A percentile compares a stretch with the other conserved stretches of the same genome.
Evolutionary conservation across 148 eudicot genomes (phyloP).

Genomic region (Vaccinium darrowii): DNA sequence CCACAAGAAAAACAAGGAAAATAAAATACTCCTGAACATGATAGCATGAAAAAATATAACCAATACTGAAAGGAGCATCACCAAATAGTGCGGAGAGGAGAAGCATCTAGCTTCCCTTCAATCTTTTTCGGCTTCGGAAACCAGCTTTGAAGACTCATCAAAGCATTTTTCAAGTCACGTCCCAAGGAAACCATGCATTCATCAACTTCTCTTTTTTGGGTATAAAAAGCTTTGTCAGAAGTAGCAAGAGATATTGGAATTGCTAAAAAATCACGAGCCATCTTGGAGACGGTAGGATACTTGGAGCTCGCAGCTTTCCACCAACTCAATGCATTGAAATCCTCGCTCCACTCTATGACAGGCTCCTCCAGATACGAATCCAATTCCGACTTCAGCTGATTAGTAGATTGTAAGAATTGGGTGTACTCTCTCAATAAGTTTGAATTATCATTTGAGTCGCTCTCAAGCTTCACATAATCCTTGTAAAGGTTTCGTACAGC

Average conservation of each 20-base stretch:
- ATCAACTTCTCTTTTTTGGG: neutral
- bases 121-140: neutral
- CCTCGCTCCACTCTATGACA: slow-evolving; percentile 2
- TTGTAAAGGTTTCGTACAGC: neutral
- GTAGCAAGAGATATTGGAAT: slow-evolving; percentile 16
- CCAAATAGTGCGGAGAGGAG: neutral
- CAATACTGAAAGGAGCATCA: neutral
- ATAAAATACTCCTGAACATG: neutral
- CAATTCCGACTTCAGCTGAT: neutral
- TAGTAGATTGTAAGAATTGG: neutral
- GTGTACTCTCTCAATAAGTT: neutral
- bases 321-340: slow-evolving; percentile 15
- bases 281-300: slow-evolving; percentile 9
- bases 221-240: slow-evolving; percentile 1
- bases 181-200: neutral
- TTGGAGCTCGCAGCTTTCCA: slow-evolving; percentile 10
- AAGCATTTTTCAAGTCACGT: neutral
- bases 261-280: neutral
- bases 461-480: slow-evolving; percentile 1
- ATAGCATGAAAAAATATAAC: neutral
- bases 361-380: slow-evolving; percentile 6
- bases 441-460: neutral
- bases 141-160: slow-evolving; percentile 14
- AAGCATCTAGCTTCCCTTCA: neutral
- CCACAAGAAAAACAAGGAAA: neutral